Conservation (phyloP, 371 early-diverging fungal species). For the Haplosporangium sp. region DNA sequence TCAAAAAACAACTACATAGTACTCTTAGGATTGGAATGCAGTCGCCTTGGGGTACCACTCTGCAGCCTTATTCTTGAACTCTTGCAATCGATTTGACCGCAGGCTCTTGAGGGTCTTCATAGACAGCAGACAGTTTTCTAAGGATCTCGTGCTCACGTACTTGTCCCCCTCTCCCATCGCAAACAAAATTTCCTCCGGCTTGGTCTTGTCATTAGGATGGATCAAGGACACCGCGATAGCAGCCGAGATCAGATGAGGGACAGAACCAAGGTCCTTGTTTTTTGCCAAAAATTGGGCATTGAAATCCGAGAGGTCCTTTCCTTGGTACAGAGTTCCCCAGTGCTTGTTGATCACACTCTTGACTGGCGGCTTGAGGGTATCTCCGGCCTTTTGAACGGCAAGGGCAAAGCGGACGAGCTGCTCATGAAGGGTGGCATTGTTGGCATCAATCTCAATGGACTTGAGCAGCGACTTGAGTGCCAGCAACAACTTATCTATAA, state of each 20-base stretch:
- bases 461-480: conserved; percentile 77
- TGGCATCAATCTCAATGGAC: conserved; percentile 63
- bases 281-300: conserved; percentile 31
- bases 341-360: conserved; percentile 42
- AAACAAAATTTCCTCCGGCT: conserved; percentile 51
- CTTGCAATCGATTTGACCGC: conserved; percentile 29
- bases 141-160: conserved; percentile 22
- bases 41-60: conserved; percentile 39
- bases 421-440: conserved; percentile 61
- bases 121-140: conserved; percentile 29
- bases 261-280: conserved; percentile 45
- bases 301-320: conserved; percentile 32
- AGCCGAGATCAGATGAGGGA: conserved; percentile 58
- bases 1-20: not conserved
- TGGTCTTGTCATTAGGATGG: conserved; percentile 31
- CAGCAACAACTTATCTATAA: conserved; percentile 75
- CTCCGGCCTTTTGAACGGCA: conserved; percentile 55
- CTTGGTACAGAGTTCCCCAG: conserved; percentile 42
- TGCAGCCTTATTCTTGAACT: conserved; percentile 29
- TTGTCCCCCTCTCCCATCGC: conserved; percentile 24
- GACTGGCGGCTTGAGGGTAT: conserved; percentile 21
- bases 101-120: conserved; percentile 40
- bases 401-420: conserved; percentile 67
- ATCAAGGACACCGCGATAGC: conserved; percentile 54
- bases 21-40: conserved; percentile 19